These are phyloP conservation scores for Talaromyces sp. DNA, from an alignment of 2,329 filamentous ascomycete species.

Conservation along the genomic window DNA sequence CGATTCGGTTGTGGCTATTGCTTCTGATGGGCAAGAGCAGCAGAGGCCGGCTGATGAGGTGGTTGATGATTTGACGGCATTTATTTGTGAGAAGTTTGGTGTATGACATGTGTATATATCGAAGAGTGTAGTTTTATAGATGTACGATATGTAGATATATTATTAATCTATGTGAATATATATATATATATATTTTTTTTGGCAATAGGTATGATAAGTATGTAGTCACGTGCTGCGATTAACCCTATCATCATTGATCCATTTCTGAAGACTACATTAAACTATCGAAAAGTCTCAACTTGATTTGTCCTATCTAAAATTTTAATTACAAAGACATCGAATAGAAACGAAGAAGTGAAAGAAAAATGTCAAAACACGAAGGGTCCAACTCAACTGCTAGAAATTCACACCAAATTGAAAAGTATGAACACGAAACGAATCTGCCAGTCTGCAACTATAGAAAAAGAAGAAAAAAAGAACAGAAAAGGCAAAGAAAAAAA, in stretches of 20 bases:
- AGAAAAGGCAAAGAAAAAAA: too few species aligned
- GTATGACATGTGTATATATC: background rate
- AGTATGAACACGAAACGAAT: background rate
- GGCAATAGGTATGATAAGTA: background rate
- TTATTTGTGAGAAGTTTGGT: conserved; percentile 17
- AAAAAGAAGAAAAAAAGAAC: background rate
- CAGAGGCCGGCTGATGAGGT: conserved; percentile 4
- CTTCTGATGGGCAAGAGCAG: background rate
- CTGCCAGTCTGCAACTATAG: background rate
- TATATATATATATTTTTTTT: background rate
- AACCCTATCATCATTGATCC: background rate
- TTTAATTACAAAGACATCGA: background rate
- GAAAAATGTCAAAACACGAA: background rate
- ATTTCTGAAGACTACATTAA: background rate
- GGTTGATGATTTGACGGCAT: conserved; percentile 12
- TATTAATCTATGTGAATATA: background rate
- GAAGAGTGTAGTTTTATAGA: background rate
- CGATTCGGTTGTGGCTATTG: background rate
- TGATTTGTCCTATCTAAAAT: background rate
- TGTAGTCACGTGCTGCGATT: background rate
- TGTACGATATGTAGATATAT: background rate
- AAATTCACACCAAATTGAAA: background rate
- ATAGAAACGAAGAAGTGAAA: background rate
- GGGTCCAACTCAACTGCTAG: too few species aligned
- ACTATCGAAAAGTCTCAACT: background rate